phyloP scores from a whole-genome alignment of 352 stramenopile species.

The Pythium brachiatum region DNA sequence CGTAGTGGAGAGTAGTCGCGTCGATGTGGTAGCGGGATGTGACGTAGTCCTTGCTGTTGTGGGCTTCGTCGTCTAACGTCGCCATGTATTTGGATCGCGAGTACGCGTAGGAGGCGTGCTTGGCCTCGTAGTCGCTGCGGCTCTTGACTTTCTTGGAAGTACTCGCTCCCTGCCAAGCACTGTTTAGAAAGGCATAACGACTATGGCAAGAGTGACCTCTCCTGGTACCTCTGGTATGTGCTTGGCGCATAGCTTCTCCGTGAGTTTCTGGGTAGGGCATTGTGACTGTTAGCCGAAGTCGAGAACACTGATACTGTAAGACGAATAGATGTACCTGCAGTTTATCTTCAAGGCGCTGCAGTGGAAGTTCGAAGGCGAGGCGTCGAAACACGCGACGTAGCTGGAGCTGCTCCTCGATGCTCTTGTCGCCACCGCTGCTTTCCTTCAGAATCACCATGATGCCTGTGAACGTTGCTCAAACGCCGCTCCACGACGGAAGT shows the following conservation, averaged over 20 bases:
- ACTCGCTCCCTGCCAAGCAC: not conserved
- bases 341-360: constrained; percentile 58
- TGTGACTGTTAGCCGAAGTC: not conserved
- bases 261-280: constrained; percentile 35
- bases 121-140: constrained; percentile 33
- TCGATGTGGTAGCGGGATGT: constrained; percentile 52
- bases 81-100: constrained; percentile 44
- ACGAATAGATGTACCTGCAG: constrained; percentile 54
- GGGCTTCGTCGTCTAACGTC: constrained; percentile 57
- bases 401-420: constrained; percentile 78
- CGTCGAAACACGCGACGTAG: constrained; percentile 67
- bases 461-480: not conserved
- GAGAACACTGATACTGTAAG: not conserved
- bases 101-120: constrained; percentile 37
- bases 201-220: too few relatives aligned
- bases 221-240: constrained; percentile 21
- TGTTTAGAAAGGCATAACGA: not conserved
- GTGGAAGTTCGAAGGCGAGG: constrained; percentile 61
- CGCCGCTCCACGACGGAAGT: too few relatives aligned
- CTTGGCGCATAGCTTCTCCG: constrained; percentile 36
- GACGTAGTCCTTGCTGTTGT: constrained; percentile 52
- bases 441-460: constrained; percentile 23
- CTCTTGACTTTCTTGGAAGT: constrained; percentile 21
- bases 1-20: constrained; percentile 36
- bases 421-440: constrained; percentile 30